Evolutionary conservation across 2,329 filamentous ascomycete genomes (phyloP).

Genomic region (Aspergillus amoenus): DNA sequence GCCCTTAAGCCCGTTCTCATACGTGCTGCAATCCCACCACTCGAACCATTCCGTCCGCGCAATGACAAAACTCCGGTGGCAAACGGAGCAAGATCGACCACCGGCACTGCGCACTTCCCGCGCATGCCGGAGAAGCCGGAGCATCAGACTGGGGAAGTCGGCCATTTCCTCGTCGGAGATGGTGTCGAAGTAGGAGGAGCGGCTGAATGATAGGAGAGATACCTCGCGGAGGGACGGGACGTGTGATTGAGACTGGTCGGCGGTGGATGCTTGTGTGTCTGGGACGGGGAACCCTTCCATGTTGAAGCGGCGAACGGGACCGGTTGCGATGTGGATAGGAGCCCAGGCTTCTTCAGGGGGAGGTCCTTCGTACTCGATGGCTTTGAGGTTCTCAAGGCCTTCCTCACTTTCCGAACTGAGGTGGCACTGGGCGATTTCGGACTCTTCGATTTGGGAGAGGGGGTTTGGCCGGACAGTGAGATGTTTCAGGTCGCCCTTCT

Average conservation of each 20-base stretch:
- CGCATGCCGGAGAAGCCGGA: constrained; percentile 36
- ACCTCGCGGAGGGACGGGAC: constrained; percentile 46
- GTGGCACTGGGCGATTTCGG: constrained; percentile 34
- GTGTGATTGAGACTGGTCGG: constrained; percentile 9
- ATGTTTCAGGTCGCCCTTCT: constrained; percentile 38
- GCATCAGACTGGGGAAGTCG: constrained; percentile 34
- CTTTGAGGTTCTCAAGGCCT: constrained; percentile 11
- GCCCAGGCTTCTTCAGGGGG: constrained; percentile 33
- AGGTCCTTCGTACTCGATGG: constrained; percentile 26
- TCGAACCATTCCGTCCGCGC: constrained; percentile 46
- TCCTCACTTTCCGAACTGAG: constrained; percentile 5
- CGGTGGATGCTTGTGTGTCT: constrained; percentile 1
- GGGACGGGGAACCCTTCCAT: constrained; percentile 32
- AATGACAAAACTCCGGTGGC: constrained; percentile 40
- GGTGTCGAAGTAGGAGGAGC: constrained; percentile 36
- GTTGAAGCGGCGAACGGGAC: constrained; percentile 32
- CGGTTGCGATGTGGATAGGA: constrained; percentile 38
- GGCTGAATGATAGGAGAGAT: constrained; percentile 40
- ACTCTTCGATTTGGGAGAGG: constrained; percentile 33
- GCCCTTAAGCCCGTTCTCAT: constrained; percentile 39
- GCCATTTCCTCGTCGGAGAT: constrained; percentile 36
- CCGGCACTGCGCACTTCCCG: constrained; percentile 37
- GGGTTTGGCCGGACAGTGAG: constrained; percentile 43
- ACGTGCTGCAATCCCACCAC: constrained; percentile 44
- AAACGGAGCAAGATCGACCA: constrained; percentile 42